Conservation (phyloP, 2,329 filamentous ascomycete genomes). For the Alternaria alternata region DNA sequence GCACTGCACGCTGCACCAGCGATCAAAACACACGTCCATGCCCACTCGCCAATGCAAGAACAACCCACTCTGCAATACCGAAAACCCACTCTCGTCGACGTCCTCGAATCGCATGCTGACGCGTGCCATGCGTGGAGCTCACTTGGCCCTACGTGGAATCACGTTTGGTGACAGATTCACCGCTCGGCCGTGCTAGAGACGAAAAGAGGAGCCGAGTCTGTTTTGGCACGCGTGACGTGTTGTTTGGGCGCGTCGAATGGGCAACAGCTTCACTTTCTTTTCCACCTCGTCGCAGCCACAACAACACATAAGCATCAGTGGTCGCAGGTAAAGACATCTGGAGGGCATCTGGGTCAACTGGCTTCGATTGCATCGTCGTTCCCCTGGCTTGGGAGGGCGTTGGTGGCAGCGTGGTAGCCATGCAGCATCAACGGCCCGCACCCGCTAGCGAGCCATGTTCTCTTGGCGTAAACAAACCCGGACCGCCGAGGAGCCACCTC, state of each 20-base stretch:
- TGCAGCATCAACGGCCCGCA: constrained; percentile 25
- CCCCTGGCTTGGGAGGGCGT: constrained; percentile 16
- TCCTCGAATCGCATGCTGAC: constrained; percentile 42
- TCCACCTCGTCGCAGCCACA: constrained; percentile 7
- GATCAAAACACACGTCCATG: constrained; percentile 17
- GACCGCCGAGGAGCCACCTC: constrained; percentile 15
- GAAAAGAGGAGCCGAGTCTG: constrained; percentile 12
- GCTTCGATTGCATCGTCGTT: constrained; percentile 4
- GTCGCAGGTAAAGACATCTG: constrained; percentile 17
- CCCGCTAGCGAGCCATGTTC: constrained; percentile 19
- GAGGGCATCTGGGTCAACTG: not conserved
- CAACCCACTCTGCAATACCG: not conserved
- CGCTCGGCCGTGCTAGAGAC: constrained; percentile 16
- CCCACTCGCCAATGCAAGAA: constrained; percentile 8
- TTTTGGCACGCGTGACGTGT: constrained; percentile 32
- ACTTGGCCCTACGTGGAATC: constrained; percentile 31
- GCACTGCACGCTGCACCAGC: not conserved
- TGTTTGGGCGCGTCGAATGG: constrained; percentile 30
- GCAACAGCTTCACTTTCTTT: constrained; percentile 13
- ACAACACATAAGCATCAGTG: constrained; percentile 8
- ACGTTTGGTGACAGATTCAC: constrained; percentile 18
- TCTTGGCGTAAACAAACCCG: constrained; percentile 29
- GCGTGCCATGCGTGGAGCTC: constrained; percentile 45
- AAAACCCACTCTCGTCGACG: constrained; percentile 1
- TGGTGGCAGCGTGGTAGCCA: constrained; percentile 24